Base-by-base conservation (phyloP, 768 basidiomycete genomes). In the Boletus tomentosulus region DNA sequence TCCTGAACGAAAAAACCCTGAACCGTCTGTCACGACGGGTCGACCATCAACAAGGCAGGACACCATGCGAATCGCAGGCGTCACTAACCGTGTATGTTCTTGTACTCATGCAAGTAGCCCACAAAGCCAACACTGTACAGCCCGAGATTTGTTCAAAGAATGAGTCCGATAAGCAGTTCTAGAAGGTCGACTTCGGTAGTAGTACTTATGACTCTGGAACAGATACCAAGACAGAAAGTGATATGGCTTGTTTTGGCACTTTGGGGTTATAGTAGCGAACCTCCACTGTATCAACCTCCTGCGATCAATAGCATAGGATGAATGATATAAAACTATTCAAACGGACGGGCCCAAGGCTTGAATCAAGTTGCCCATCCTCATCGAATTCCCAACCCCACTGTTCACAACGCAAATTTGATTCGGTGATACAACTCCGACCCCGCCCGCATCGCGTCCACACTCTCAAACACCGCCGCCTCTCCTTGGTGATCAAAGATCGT, bases 371-470 rank as follows among this genome's bases (percentile, higher is more conserved):
- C 28, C 8, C 30, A 31, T 31, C 9, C 30, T 10, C 30, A 31
- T 31, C 30, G 8, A 31, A 31, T 9, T 10, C 39, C 19, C 39
- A 10, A 41, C 25, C 15, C 43, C 3, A 5, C 25, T 19, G 19
- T 19, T 48, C 55, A 70, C 46, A 66, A 25, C 52, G 56, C 69
- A 46, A 73, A 57, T 47, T 69, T 73, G 57, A 75, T 70, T n/a
- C 73, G 62, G 55, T 75, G 73, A 44, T 70, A 72, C 56, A 69
- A 53, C 59, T 78, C 75, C 4, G 73, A 71, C 24, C 53, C 63
- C 51, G 66, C 71, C 34, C 76, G 69, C 73, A 77, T 66, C 47
- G 75, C 69, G 48, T 78, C 73, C 28, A 69, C 54, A 11, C 60
- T 73, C 49, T 51, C 57, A 13, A 67, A 63, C n/a, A 41, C 31